phyloP scores from a whole-genome alignment of 2,329 filamentous ascomycete species.

The Byssochlamys sp. region DNA sequence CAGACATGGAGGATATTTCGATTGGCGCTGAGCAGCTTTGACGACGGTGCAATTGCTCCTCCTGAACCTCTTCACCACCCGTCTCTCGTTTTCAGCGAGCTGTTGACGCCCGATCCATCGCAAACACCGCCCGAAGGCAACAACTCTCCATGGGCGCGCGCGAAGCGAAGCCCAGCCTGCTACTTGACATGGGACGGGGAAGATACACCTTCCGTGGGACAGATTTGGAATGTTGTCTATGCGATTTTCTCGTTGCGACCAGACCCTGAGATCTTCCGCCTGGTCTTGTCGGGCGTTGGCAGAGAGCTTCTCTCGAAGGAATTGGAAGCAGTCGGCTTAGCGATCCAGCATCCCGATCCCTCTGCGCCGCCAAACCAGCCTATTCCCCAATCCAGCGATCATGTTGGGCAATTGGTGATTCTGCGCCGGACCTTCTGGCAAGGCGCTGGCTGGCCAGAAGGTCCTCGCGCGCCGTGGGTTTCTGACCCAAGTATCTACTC shows the following conservation, averaged over 20 bases:
- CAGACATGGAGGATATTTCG: neutral
- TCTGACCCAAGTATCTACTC: constrained; percentile 34
- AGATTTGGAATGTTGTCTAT: constrained; percentile 33
- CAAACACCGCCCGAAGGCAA: constrained; percentile 17
- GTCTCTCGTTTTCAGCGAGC: constrained; percentile 20
- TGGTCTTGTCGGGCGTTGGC: neutral
- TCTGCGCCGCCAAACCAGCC: constrained; percentile 31
- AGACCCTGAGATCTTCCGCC: neutral
- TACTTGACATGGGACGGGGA: constrained; percentile 23
- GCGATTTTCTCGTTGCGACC: constrained; percentile 21
- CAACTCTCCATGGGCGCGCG: constrained; percentile 32
- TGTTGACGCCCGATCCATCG: constrained; percentile 12
- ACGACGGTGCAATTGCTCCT: constrained; percentile 9
- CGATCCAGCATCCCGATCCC: constrained; percentile 31
- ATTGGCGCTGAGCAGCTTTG: constrained; percentile 6
- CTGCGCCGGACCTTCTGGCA: constrained; percentile 57
- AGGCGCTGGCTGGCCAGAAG: constrained; percentile 58
- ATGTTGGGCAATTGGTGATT: constrained; percentile 38
- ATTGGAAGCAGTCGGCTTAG: constrained; percentile 28
- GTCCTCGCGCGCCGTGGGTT: constrained; percentile 54
- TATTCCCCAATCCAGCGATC: constrained; percentile 19
- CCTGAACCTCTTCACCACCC: constrained; percentile 20
- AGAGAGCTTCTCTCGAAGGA: neutral
- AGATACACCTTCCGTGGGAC: constrained; percentile 21
- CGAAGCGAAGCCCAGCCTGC: constrained; percentile 20